Conservation (phyloP, 192 early-diverging fungal species). For the Backusella psychrophila region DNA sequence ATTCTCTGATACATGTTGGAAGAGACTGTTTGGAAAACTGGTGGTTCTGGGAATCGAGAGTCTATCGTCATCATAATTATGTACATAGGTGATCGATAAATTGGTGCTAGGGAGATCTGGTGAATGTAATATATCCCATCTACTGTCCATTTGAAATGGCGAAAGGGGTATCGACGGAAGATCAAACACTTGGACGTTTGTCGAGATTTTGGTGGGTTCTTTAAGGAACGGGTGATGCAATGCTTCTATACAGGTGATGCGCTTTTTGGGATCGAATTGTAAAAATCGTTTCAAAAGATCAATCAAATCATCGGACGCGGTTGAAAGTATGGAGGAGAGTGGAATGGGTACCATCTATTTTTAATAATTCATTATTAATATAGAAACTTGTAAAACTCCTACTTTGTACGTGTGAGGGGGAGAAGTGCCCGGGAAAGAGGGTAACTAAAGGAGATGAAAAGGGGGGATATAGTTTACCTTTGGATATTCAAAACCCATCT, state of each 20-base stretch:
- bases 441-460: not conserved
- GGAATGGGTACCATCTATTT: conserved; percentile 47
- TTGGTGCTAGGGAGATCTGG: not conserved
- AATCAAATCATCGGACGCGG: conserved; percentile 49
- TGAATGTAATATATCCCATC: conserved; percentile 16
- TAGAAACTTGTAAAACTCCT: not conserved
- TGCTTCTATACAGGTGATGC: conserved; percentile 75
- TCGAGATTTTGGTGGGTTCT: conserved; percentile 12
- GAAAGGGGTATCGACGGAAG: conserved; percentile 22
- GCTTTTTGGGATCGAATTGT: conserved; percentile 72
- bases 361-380: not conserved
- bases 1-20: not conserved
- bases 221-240: conserved; percentile 63
- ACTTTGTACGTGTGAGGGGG: not conserved
- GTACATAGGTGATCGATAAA: not conserved
- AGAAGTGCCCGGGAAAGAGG: not conserved
- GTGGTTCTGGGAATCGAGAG: not conserved
- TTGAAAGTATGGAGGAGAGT: conserved; percentile 56
- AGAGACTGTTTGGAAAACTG: conserved; percentile 1
- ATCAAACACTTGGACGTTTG: conserved; percentile 19
- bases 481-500: conserved; percentile 68
- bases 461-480: conserved; percentile 24
- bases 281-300: conserved; percentile 71
- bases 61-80: not conserved
- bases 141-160: conserved; percentile 16